phyloP scores from a whole-genome alignment of 345 rosid genomes.

The Dipteronia sinensis region DNA sequence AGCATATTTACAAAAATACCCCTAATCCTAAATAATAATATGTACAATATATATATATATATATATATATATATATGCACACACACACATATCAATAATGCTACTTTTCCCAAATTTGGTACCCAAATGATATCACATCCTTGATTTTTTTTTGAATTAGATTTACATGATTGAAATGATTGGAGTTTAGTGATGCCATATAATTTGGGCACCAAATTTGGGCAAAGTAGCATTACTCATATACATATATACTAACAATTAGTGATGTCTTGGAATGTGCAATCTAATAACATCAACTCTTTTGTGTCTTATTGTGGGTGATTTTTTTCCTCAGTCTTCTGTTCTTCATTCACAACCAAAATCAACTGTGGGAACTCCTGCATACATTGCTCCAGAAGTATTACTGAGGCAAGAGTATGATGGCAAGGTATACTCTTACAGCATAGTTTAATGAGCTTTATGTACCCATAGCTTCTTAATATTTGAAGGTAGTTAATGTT shows the following conservation, averaged over 20 bases:
- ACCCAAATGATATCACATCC: no score
- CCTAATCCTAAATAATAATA: no score
- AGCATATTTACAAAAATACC: no score
- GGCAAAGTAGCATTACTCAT: no score
- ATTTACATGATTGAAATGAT: no score
- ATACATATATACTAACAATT: background rate
- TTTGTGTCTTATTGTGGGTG: constrained; percentile 10
- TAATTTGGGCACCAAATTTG: no score
- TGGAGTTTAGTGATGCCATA: no score
- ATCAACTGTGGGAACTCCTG: constrained; percentile 99
- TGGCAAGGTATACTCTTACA: constrained; percentile 69
- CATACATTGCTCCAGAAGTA: constrained; percentile 97
- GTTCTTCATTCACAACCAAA: constrained; percentile 96
- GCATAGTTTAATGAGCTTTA: background rate
- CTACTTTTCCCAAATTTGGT: no score
- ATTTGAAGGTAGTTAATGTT: background rate
- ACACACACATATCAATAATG: no score
- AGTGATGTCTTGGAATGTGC: background rate
- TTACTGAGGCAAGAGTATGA: constrained; percentile 80
- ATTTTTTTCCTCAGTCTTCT: constrained; percentile 58
- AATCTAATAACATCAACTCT: background rate
- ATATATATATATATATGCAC: no score
- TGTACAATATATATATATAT: no score
- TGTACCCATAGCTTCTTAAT: background rate
- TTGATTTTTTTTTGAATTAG: no score